phyloP scores from a whole-genome alignment of 495 filamentous ascomycete genomes.

The Podospora fimiseda region DNA sequence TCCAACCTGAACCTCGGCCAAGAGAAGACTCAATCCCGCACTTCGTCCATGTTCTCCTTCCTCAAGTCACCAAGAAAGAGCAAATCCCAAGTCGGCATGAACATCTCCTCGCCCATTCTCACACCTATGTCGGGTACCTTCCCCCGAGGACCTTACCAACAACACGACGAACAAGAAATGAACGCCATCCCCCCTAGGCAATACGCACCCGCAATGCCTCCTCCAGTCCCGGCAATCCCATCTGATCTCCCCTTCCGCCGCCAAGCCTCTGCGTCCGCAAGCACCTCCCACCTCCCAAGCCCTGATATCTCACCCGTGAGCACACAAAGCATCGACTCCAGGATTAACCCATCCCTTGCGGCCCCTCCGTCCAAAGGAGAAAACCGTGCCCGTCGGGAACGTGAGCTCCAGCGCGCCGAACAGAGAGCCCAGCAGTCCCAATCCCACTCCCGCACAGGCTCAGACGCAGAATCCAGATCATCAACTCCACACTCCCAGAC shows the following conservation, averaged over 20 bases:
- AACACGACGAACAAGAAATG: constrained; percentile 42
- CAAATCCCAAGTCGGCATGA: constrained; percentile 33
- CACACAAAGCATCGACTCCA: constrained; percentile 43
- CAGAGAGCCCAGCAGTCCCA: constrained; percentile 6
- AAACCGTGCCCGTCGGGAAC: constrained; percentile 7
- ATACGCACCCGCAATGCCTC: constrained; percentile 40
- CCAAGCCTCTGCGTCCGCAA: constrained; percentile 8
- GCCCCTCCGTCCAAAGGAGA: constrained; percentile 11
- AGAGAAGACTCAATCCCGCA: constrained; percentile 41
- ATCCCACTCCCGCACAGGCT: constrained; percentile 30
- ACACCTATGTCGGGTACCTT: constrained; percentile 50
- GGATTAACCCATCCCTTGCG: constrained; percentile 33
- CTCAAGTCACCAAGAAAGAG: constrained; percentile 47
- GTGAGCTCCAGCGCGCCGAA: constrained; percentile 9
- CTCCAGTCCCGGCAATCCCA: constrained; percentile 32
- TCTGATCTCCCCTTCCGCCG: constrained; percentile 38
- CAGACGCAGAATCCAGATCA: constrained; percentile 30
- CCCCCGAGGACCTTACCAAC: constrained; percentile 19
- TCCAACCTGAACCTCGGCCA: constrained; percentile 38
- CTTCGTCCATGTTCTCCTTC: constrained; percentile 46
- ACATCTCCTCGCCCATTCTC: constrained; percentile 50
- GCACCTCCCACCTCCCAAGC: constrained; percentile 30
- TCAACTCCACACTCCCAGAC: constrained; percentile 38
- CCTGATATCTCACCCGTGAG: constrained; percentile 44
- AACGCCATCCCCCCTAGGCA: constrained; percentile 45